Conservation (phyloP, 192 early-diverging fungal species). For the Endogone sp. region DNA sequence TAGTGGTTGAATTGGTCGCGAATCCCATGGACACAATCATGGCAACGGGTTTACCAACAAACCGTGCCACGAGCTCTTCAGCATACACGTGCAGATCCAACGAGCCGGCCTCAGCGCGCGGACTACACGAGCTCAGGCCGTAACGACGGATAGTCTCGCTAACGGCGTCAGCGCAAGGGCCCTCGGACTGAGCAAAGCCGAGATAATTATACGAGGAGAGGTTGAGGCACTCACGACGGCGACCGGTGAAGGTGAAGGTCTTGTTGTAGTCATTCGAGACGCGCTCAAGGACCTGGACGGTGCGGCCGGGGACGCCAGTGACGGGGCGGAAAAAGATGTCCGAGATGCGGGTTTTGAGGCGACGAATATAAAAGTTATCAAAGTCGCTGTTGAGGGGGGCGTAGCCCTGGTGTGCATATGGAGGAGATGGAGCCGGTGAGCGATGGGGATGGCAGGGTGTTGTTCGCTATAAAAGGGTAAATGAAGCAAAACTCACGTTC, state of each 20-base stretch:
- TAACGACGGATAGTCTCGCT: slow-evolving; percentile 67
- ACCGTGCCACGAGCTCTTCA: slow-evolving; percentile 84
- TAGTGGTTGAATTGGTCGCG: slow-evolving; percentile 92
- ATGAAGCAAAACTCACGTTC: slow-evolving; percentile 1
- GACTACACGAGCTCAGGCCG: slow-evolving; percentile 66
- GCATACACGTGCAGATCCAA: slow-evolving; percentile 67
- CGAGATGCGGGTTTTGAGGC: slow-evolving; percentile 74
- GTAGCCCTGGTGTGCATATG: slow-evolving; percentile 70
- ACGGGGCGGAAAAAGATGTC: slow-evolving; percentile 96
- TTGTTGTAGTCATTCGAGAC: slow-evolving; percentile 80
- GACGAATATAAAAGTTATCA: slow-evolving; percentile 93
- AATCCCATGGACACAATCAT: slow-evolving; percentile 95
- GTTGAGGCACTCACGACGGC: slow-evolving; percentile 77
- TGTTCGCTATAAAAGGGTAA: not conserved
- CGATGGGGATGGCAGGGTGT: not conserved
- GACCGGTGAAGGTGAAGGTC: slow-evolving; percentile 83
- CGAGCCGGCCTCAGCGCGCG: slow-evolving; percentile 72
- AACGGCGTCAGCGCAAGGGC: slow-evolving; percentile 94
- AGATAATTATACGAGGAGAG: slow-evolving; percentile 98
- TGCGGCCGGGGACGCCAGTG: slow-evolving; percentile 87
- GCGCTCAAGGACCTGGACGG: slow-evolving; percentile 82
- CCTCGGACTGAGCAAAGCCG: slow-evolving; percentile 90
- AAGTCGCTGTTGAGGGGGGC: slow-evolving; percentile 94
- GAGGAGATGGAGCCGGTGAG: too few species aligned
- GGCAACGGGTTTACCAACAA: slow-evolving; percentile 83